Conservation (phyloP, 768 basidiomycete genomes). For the Plicaturopsis crispa region DNA sequence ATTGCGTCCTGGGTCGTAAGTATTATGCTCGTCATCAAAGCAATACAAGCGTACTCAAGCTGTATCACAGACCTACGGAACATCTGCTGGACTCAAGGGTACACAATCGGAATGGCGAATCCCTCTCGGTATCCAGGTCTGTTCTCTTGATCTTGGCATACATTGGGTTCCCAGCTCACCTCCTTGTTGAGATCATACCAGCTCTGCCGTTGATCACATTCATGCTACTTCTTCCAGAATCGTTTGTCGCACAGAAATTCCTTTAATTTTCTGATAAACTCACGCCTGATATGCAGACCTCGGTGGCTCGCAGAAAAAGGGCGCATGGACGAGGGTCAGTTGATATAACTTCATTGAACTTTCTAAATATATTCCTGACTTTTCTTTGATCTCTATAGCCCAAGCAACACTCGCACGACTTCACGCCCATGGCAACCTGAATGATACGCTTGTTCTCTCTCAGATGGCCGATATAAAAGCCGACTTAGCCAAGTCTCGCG, state of each 20-base stretch:
- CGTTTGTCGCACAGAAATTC: constrained; percentile 19
- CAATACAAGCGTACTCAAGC: too few relatives aligned
- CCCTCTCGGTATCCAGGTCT: constrained; percentile 35
- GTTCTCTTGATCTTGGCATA: neutral
- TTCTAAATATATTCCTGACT: neutral
- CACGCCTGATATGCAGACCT: constrained; percentile 18
- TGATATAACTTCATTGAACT: neutral
- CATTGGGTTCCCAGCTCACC: neutral
- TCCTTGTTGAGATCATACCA: constrained; percentile 23
- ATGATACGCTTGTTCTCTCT: constrained; percentile 38
- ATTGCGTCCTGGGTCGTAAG: constrained; percentile 39
- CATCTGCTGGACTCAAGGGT: constrained; percentile 28
- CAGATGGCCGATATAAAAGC: constrained; percentile 38
- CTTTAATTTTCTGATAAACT: neutral
- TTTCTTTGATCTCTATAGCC: constrained; percentile 13
- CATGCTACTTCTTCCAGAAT: constrained; percentile 44
- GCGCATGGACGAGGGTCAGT: constrained; percentile 34
- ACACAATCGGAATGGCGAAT: constrained; percentile 41
- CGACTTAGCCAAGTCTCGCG: constrained; percentile 24
- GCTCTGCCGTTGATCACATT: constrained; percentile 42
- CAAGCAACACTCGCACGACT: constrained; percentile 38
- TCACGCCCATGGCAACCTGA: constrained; percentile 40
- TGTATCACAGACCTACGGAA: constrained; percentile 29
- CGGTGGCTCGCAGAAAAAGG: constrained; percentile 49
- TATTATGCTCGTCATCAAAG: too few relatives aligned